Percentiles rank a stretch among this genome's conserved stretches.
Conservation (phyloP, 345 rosid species). For the Chamaenerion angustifolium region DNA sequence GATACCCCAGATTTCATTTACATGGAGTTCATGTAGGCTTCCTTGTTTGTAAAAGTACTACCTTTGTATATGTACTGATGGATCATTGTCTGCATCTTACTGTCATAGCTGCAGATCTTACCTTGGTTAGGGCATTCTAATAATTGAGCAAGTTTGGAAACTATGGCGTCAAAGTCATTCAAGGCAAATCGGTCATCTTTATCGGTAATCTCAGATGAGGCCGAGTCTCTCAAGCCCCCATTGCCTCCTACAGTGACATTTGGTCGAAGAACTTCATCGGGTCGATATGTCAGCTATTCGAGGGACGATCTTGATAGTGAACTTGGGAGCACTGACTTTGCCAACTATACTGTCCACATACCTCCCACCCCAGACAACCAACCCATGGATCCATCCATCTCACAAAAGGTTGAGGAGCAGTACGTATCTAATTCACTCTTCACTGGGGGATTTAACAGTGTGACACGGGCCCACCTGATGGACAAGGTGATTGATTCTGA, state of each 20-base stretch:
- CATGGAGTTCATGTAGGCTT: too few relatives aligned
- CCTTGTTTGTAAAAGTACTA: too few relatives aligned
- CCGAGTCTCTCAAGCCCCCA: slow-evolving; percentile 48
- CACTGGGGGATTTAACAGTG: slow-evolving; percentile 85
- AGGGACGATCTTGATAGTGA: slow-evolving; percentile 96
- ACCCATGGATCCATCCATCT: slow-evolving; percentile 80
- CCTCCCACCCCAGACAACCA: slow-evolving; percentile 97
- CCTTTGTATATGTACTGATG: too few relatives aligned
- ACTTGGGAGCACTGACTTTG: slow-evolving; percentile 54
- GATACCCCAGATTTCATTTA: too few relatives aligned
- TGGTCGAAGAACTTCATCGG: slow-evolving; percentile 70
- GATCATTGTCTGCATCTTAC: not conserved
- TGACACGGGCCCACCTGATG: slow-evolving; percentile 85
- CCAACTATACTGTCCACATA: slow-evolving; percentile 75
- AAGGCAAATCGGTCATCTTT: slow-evolving; percentile 43
- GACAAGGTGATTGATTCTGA: slow-evolving; percentile 90
- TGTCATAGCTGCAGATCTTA: not conserved
- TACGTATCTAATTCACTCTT: slow-evolving; percentile 86
- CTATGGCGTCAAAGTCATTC: slow-evolving; percentile 61
- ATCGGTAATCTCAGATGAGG: slow-evolving; percentile 47
- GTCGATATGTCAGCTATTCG: slow-evolving; percentile 76
- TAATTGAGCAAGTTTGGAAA: not conserved
- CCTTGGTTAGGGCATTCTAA: not conserved
- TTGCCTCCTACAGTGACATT: slow-evolving; percentile 53
- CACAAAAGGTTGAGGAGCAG: slow-evolving; percentile 94